phyloP scores from a whole-genome alignment of 2,329 filamentous ascomycete genomes.

The Metarhizium sp. region DNA sequence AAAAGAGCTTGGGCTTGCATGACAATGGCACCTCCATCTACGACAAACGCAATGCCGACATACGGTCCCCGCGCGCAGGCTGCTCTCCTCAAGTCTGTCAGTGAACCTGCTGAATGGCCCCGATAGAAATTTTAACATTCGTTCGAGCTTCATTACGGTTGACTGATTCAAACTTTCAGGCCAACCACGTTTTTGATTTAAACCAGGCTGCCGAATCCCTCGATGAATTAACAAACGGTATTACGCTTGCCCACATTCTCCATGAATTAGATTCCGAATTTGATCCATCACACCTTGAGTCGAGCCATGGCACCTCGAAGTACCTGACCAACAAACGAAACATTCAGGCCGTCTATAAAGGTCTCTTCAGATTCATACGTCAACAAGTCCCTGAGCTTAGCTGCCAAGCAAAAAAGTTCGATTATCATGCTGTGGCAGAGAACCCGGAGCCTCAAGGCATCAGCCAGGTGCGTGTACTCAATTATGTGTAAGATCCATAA shows the following conservation, averaged over 20 bases:
- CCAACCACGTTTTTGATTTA: slow-evolving; percentile 32
- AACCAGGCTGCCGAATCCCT: slow-evolving; percentile 38
- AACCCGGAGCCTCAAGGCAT: slow-evolving; percentile 46
- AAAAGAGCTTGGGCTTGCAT: neutral
- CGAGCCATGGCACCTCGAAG: slow-evolving; percentile 30
- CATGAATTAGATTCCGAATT: slow-evolving; percentile 50
- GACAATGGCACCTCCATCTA: neutral
- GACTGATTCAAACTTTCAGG: slow-evolving; percentile 12
- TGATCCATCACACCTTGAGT: slow-evolving; percentile 43
- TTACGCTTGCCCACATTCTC: slow-evolving; percentile 45
- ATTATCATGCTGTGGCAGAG: slow-evolving; percentile 50
- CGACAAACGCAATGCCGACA: slow-evolving; percentile 20
- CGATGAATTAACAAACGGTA: slow-evolving; percentile 42
- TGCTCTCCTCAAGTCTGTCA: slow-evolving; percentile 48
- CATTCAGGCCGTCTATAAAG: slow-evolving; percentile 45
- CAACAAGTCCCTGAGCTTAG: slow-evolving; percentile 41
- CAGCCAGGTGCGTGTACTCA: slow-evolving; percentile 32
- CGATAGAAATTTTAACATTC: neutral
- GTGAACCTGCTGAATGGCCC: slow-evolving; percentile 9
- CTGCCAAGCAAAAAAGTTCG: slow-evolving; percentile 40
- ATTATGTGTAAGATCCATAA: neutral
- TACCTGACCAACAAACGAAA: slow-evolving; percentile 41
- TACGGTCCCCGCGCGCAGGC: slow-evolving; percentile 36
- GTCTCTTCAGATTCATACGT: slow-evolving; percentile 45
- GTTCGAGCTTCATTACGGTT: slow-evolving; percentile 1